These are phyloP conservation scores for Phytophthora hybrid DNA, from an alignment of 352 stramenopile species.

Conservation along the genomic window DNA sequence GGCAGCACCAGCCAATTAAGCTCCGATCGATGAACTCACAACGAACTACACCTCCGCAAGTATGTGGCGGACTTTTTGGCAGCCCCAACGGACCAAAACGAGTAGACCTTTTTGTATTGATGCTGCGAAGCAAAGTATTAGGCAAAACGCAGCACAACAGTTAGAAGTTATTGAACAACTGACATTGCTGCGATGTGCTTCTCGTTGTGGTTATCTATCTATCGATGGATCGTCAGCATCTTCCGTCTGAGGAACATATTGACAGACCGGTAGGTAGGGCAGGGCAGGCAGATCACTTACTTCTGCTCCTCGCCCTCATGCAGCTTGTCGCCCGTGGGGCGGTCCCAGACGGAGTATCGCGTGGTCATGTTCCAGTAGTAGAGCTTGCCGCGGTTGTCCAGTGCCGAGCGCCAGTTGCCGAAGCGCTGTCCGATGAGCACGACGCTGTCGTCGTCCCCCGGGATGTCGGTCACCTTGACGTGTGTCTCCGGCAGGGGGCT, in stretches of 20 bases:
- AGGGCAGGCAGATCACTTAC: slow-evolving; percentile 8
- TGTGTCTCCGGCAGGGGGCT: slow-evolving; percentile 48
- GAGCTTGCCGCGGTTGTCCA: slow-evolving; percentile 87
- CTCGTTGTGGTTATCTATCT: slow-evolving; percentile 17
- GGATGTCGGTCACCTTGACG: slow-evolving; percentile 20
- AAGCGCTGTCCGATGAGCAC: slow-evolving; percentile 86
- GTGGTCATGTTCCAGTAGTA: slow-evolving; percentile 92
- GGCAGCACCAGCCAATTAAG: slow-evolving; percentile 22
- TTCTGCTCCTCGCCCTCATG: slow-evolving; percentile 59
- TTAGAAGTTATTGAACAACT: slow-evolving; percentile 6
- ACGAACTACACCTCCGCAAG: not conserved
- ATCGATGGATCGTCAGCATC: slow-evolving; percentile 19
- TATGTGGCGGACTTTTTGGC: too few relatives aligned
- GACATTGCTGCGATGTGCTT: slow-evolving; percentile 8
- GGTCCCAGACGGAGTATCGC: slow-evolving; percentile 84
- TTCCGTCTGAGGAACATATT: not conserved
- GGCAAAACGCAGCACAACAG: slow-evolving; percentile 22
- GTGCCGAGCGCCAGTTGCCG: slow-evolving; percentile 85
- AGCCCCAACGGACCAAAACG: not conserved
- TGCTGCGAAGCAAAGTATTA: slow-evolving; percentile 27
- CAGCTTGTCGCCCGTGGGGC: slow-evolving; percentile 65
- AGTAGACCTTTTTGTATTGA: slow-evolving; percentile 27
- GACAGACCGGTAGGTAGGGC: slow-evolving; percentile 7
- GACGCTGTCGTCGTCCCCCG: slow-evolving; percentile 60
- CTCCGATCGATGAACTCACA: not conserved